phyloP scores from a whole-genome alignment of 805 yeast genomes.

The Candida peoriensis region DNA sequence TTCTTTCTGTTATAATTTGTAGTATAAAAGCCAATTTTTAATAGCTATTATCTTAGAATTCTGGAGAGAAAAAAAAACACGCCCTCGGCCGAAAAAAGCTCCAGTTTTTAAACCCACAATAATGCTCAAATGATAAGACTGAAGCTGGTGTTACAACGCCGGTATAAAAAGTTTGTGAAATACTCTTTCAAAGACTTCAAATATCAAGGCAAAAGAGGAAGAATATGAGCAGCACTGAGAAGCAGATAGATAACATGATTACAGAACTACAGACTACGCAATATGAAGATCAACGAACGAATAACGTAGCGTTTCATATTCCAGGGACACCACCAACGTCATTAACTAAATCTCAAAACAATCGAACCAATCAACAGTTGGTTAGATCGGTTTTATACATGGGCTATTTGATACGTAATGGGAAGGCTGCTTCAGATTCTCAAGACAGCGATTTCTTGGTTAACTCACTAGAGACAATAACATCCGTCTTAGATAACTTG shows the following conservation, averaged over 20 bases:
- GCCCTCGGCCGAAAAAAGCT: too few species aligned
- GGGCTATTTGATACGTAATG: slow-evolving; percentile 11
- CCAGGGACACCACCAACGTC: slow-evolving; percentile 1
- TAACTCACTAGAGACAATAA: slow-evolving; percentile 11
- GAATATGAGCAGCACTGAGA: too few species aligned
- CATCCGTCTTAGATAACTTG: slow-evolving; percentile 16
- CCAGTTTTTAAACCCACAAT: too few species aligned
- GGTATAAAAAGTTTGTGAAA: too few species aligned
- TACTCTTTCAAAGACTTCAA: too few species aligned
- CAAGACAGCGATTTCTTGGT: slow-evolving; percentile 11
- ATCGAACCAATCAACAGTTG: slow-evolving; percentile 8
- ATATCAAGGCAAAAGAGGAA: too few species aligned
- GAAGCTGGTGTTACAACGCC: too few species aligned
- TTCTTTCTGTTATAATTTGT: too few species aligned
- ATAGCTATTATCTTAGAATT: too few species aligned
- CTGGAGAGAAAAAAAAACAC: too few species aligned
- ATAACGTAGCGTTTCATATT: slow-evolving; percentile 5
- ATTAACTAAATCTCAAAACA: background rate
- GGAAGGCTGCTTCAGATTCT: slow-evolving; percentile 1
- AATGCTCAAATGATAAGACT: too few species aligned
- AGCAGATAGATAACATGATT: slow-evolving; percentile 8
- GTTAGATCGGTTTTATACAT: slow-evolving; percentile 12
- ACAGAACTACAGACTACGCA: slow-evolving; percentile 3
- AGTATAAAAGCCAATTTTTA: too few species aligned
- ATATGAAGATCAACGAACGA: slow-evolving; percentile 1